Evolutionary conservation across 2,329 filamentous ascomycete species (phyloP), one percentile per base, ranked within the genome.

Genomic region (Alternaria infectoria): DNA sequence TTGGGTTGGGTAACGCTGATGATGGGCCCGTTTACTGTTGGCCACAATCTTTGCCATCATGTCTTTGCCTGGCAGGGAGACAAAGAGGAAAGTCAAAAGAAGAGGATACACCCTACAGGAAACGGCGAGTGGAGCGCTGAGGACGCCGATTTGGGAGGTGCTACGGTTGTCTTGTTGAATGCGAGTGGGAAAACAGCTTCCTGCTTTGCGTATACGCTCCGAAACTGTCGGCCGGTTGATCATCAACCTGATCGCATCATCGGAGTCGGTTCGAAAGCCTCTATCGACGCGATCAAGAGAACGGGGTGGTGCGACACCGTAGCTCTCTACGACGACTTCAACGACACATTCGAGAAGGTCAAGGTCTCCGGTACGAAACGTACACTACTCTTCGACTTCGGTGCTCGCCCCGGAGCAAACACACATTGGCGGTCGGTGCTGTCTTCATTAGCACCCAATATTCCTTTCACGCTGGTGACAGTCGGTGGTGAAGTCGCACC

Each of bases 141-240:
- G 19, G 68, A 72, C 40, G 71, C 72, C 6, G 59, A 69, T 47
- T 36, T 75, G 8, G 47, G 58, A 13, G 49, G 64, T 36, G 58
- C 70, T 5, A 59, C 63, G 2, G 61, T 74, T 10, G 52, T 75
- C 6, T 15, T 72, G 13, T 60, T 75, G n/a, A 66, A 68, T 45
- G 73, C 69, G 3, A 67, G 64, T 25, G 69, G 73, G 0, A 75
- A 74, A 43, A 75, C 73, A 3, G 67, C 59, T 11, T 62, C 70
- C 57, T 46, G 57, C 5, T 74, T 74, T 21, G 71, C 67, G 4
- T 67, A 73, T 32, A 12, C 54, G 4, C 59, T 74, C 13, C 65
- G 68, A 9, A 47, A 67, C 15, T 54, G 60, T 26, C 58, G 73
- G 15, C 71, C 73, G 3, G 61, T 57, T n/a, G 62, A 66, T 21